Base-by-base conservation (phyloP, 345 rosid genomes). In the Euphorbia pulcherrima region DNA sequence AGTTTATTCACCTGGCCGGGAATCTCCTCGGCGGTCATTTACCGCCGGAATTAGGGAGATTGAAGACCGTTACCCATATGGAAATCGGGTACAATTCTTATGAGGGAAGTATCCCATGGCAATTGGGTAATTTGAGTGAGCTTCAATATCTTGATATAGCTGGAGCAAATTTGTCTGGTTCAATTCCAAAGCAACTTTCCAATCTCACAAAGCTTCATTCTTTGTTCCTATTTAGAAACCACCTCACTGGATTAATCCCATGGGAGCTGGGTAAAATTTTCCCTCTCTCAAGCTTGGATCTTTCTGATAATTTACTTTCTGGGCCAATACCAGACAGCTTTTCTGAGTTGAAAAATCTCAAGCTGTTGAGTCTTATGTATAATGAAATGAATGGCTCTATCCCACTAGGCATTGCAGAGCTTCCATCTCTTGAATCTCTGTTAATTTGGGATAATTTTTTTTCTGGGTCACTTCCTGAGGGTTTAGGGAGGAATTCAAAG, bases 51-150 rank as follows among this genome's bases (percentile, higher is more conserved):
- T 77, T 90, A 13, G 97, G 98, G 37, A 77, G 73, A 52, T 83
- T 90, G 60, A 80, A 78, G 33, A 85, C 89, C 0, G 71, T 90
- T 68, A 82, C 81, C 46, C 98, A 90, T 66, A 87, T 93, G 92
- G 98, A 93, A 87, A 93, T 93, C 78, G 97, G 97, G 27, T 93
- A 93, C 69, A 93, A 93, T 72, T 76, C 84, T 27, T 93, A 89
- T 55, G 70, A 85, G 37, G 94, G 98, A 57, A 74, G 71, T 35
- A 86, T 93, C 73, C 97, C 98, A 29, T 80, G 86, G 90, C 83
- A 90, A 58, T 18, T 90, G 23, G 89, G 98, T 8, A 85, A 79
- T 80, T 80, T 93, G 86, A 89, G 86, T 69, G 87, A 78, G 81
- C 84, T 93, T 74, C 83, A 70, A 67, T 93, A 93, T 65, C 88